phyloP scores from a whole-genome alignment of 805 yeast species.

The Candida chauliodis region DNA sequence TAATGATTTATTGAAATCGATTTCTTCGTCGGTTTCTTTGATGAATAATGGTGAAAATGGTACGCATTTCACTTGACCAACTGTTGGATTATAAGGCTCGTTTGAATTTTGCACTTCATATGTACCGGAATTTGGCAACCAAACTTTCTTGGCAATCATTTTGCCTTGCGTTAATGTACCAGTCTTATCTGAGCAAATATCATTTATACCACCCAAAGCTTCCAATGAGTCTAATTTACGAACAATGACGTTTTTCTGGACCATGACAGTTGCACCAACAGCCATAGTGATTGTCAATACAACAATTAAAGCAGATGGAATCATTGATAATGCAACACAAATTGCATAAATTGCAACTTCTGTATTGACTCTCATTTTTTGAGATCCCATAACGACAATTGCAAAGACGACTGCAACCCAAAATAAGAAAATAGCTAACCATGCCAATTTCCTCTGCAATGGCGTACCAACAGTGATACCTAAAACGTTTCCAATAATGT shows the following conservation, averaged over 20 bases:
- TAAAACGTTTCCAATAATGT: conserved; percentile 42
- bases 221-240: conserved; percentile 36
- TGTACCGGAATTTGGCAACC: conserved; percentile 35
- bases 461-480: conserved; percentile 47
- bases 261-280: conserved; percentile 39
- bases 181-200: conserved; percentile 40
- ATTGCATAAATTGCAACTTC: conserved; percentile 39
- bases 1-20: conserved; percentile 32
- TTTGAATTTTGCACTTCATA: conserved; percentile 28
- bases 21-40: conserved; percentile 30
- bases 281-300: conserved; percentile 41
- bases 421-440: conserved; percentile 50
- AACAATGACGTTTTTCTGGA: conserved; percentile 31
- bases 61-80: conserved; percentile 37
- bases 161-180: conserved; percentile 39
- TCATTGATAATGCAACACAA: conserved; percentile 40
- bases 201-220: conserved; percentile 37
- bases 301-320: conserved; percentile 36
- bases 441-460: conserved; percentile 42
- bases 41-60: conserved; percentile 26
- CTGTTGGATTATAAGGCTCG: conserved; percentile 34
- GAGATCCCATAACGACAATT: conserved; percentile 36
- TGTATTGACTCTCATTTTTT: conserved; percentile 27
- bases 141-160: conserved; percentile 35
- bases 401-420: conserved; percentile 42